Evolutionary conservation across 345 rosid species (phyloP).

Genomic region (Eucalyptus pauciflora): DNA sequence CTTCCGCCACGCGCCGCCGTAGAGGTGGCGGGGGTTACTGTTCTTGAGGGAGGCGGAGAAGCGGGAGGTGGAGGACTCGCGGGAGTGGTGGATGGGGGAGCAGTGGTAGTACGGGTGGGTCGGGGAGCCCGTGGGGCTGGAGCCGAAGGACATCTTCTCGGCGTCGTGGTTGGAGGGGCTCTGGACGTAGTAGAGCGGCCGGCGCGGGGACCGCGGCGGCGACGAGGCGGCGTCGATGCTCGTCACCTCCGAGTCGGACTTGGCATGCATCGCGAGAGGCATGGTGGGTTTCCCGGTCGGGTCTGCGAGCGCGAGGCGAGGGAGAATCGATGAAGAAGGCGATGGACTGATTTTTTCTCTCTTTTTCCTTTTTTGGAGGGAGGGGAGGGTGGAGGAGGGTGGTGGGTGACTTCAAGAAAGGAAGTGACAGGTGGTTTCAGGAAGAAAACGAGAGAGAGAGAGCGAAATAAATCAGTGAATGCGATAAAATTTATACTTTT

Average conservation of each 20-base stretch:
- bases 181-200: slow-evolving; percentile 83
- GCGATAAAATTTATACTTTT: background rate
- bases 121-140: slow-evolving; percentile 73
- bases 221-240: slow-evolving; percentile 58
- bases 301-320: background rate
- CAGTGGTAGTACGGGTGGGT: slow-evolving; percentile 54
- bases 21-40: slow-evolving; percentile 18
- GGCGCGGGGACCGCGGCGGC: slow-evolving; percentile 50
- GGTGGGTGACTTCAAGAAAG: background rate
- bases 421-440: background rate
- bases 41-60: slow-evolving; percentile 72
- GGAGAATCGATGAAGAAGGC: background rate
- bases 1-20: slow-evolving; percentile 36
- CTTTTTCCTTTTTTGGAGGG: background rate
- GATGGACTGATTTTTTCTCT: background rate
- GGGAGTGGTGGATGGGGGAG: slow-evolving; percentile 93
- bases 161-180: slow-evolving; percentile 94
- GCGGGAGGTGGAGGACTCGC: slow-evolving; percentile 88
- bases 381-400: too few species aligned
- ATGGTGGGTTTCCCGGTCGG: background rate
- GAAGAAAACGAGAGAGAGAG: background rate
- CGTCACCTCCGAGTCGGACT: slow-evolving; percentile 88
- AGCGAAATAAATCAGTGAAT: too few species aligned
- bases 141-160: slow-evolving; percentile 94
- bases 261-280: slow-evolving; percentile 53